A percentile compares a stretch with the other conserved stretches of the same genome.
These are phyloP conservation scores for Colletotrichum eremochloae DNA, from an alignment of 2,329 filamentous ascomycete genomes.

Conservation along the genomic window DNA sequence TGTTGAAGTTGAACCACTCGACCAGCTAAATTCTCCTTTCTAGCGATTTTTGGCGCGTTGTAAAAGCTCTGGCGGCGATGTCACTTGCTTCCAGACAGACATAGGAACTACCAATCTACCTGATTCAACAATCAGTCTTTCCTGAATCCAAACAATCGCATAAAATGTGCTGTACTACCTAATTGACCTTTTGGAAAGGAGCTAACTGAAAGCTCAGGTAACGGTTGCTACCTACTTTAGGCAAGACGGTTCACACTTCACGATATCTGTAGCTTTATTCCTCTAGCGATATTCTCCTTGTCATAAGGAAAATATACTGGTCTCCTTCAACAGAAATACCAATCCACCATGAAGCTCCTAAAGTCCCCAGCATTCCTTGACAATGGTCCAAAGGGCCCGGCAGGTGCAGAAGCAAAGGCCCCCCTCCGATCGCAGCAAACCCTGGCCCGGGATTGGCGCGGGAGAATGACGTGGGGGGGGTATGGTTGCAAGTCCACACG, in stretches of 20 bases:
- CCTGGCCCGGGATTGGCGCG: constrained; percentile 36
- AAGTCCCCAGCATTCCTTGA: background rate
- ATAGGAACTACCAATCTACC: background rate
- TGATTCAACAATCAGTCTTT: background rate
- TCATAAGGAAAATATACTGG: background rate
- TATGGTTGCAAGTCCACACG: constrained; percentile 15
- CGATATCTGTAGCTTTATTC: background rate
- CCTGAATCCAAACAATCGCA: background rate
- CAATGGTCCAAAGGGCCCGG: background rate
- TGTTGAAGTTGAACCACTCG: background rate
- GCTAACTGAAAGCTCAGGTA: background rate
- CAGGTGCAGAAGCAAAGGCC: constrained; percentile 1
- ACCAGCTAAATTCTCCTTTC: background rate
- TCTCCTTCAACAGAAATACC: background rate
- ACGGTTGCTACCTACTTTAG: background rate
- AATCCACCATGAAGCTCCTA: no score
- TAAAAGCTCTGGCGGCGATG: background rate
- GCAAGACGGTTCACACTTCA: background rate
- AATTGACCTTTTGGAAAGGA: background rate
- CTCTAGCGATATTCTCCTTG: background rate
- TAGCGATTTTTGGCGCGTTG: background rate
- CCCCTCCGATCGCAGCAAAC: constrained; percentile 9
- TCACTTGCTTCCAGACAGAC: background rate
- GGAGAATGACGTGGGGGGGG: constrained; percentile 38
- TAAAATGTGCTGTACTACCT: background rate